Evolutionary conservation across 441 rosid genomes (phyloP).

Genomic region (Manihot esculenta): DNA sequence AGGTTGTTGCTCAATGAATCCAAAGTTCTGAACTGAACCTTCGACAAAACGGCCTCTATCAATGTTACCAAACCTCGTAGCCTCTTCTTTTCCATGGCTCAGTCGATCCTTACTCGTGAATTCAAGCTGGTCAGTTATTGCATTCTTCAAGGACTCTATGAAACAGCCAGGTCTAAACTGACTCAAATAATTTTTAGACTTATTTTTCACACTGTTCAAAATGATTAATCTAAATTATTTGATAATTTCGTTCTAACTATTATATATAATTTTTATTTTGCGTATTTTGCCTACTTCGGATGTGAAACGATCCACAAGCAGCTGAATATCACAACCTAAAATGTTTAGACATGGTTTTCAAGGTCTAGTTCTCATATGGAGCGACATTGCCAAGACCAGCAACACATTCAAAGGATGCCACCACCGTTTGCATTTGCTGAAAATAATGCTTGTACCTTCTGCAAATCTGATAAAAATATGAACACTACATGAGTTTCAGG

Average conservation of each 20-base stretch:
- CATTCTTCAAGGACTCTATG: constrained; percentile 67
- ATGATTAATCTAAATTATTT: no score
- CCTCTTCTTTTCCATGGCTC: constrained; percentile 35
- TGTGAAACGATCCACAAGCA: no score
- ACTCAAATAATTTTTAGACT: no score
- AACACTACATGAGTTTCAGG: neutral
- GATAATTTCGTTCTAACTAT: no score
- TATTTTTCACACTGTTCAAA: no score
- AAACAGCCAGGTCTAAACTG: no score
- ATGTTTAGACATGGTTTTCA: constrained; percentile 75
- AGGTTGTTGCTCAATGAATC: constrained; percentile 60
- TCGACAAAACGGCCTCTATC: constrained; percentile 43
- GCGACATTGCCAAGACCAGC: constrained; percentile 81
- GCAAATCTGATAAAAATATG: constrained; percentile 46
- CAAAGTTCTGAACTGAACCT: constrained; percentile 42
- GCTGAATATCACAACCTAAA: no score
- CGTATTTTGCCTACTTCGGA: no score
- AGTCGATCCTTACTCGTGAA: constrained; percentile 33
- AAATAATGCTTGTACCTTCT: constrained; percentile 75
- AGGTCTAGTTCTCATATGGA: constrained; percentile 59
- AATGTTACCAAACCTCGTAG: constrained; percentile 39
- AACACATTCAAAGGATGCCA: constrained; percentile 71
- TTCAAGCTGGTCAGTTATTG: constrained; percentile 72
- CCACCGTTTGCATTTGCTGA: constrained; percentile 74
- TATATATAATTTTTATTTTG: no score